Evolutionary conservation across 371 early-diverging fungal genomes (phyloP).

Genomic region (Circinella minor): DNA sequence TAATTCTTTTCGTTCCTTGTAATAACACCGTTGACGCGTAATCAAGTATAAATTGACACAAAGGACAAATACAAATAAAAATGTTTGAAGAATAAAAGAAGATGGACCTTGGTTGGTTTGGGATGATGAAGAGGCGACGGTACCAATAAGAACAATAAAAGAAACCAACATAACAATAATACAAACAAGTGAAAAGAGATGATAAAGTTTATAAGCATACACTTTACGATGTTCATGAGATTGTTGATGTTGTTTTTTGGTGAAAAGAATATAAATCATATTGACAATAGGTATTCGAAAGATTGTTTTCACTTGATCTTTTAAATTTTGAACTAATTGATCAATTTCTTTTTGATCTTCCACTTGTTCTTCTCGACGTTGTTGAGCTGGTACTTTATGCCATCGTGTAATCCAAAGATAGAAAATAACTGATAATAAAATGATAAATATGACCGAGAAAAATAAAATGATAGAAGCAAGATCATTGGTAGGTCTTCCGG

Average conservation of each 20-base stretch:
- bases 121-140: constrained; percentile 21
- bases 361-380: constrained; percentile 46
- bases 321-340: constrained; percentile 47
- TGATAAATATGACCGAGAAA: constrained; percentile 40
- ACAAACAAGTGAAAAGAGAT: constrained; percentile 41
- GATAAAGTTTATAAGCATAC: constrained; percentile 37
- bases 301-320: constrained; percentile 38
- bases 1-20: constrained; percentile 44
- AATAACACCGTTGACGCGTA: constrained; percentile 57
- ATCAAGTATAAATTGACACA: constrained; percentile 59
- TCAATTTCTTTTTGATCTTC: constrained; percentile 54
- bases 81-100: constrained; percentile 38
- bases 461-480: constrained; percentile 49
- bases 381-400: constrained; percentile 46
- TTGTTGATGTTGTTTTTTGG: background rate
- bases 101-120: background rate
- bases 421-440: constrained; percentile 41
- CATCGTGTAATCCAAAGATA: constrained; percentile 58
- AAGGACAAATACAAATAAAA: constrained; percentile 56
- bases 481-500: constrained; percentile 32
- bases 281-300: constrained; percentile 45
- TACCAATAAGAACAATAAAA: constrained; percentile 39
- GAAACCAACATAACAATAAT: constrained; percentile 33
- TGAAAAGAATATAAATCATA: constrained; percentile 31
- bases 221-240: constrained; percentile 50